Evolutionary conservation across 225 moss, liverwort and hornwort species (phyloP).

Genomic region (Marchantia polymorpha): DNA sequence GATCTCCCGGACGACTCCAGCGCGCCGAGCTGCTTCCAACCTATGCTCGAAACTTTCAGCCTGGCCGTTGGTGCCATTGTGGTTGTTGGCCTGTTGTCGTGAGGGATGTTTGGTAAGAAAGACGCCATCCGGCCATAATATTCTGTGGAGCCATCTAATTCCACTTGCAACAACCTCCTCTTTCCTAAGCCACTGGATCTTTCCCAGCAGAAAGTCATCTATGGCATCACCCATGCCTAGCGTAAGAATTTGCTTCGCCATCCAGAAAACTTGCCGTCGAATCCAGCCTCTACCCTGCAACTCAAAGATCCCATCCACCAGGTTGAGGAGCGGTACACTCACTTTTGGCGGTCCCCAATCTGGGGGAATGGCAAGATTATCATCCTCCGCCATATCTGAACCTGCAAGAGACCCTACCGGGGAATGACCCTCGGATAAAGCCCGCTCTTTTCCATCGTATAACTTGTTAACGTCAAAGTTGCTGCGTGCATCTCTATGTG

Average conservation of each 20-base stretch:
- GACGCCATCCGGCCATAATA: slow-evolving; percentile 92
- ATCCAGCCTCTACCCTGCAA: slow-evolving; percentile 97
- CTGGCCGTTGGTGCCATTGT: slow-evolving; percentile 15
- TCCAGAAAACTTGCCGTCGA: slow-evolving; percentile 96
- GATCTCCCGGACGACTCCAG: slow-evolving; percentile 77
- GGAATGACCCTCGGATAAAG: slow-evolving; percentile 84
- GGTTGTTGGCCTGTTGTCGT: slow-evolving; percentile 36
- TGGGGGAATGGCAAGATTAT: slow-evolving; percentile 72
- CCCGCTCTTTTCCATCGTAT: slow-evolving; percentile 39
- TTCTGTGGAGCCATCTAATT: slow-evolving; percentile 68
- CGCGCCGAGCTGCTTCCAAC: slow-evolving; percentile 77
- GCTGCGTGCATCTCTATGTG: slow-evolving; percentile 40
- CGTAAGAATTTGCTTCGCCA: slow-evolving; percentile 91
- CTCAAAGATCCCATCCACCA: slow-evolving; percentile 83
- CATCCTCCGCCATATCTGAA: slow-evolving; percentile 58
- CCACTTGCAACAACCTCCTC: slow-evolving; percentile 86
- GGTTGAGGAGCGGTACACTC: slow-evolving; percentile 87
- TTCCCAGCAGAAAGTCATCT: slow-evolving; percentile 85
- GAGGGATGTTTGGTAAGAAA: slow-evolving; percentile 80
- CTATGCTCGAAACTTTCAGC: slow-evolving; percentile 67
- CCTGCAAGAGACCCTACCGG: slow-evolving; percentile 71
- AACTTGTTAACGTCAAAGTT: slow-evolving; percentile 24
- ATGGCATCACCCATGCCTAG: slow-evolving; percentile 96
- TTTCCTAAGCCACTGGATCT: slow-evolving; percentile 88
- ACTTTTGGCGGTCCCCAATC: slow-evolving; percentile 98